Percentiles rank a stretch among this genome's conserved stretches.
phyloP scores from a whole-genome alignment of 257 asterid genomes.

The Solanum bukasovii region DNA sequence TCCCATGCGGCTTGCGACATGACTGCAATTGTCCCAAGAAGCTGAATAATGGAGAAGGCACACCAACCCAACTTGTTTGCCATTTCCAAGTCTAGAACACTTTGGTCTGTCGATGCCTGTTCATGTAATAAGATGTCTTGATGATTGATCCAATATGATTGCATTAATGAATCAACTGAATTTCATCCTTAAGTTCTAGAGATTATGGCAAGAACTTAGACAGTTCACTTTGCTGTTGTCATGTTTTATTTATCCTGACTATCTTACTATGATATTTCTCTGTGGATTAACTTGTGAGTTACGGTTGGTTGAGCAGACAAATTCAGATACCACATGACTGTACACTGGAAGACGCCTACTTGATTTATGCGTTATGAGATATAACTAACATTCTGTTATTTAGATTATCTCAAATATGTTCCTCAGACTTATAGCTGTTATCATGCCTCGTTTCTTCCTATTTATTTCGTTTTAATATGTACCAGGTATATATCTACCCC shows the following conservation, averaged over 20 bases:
- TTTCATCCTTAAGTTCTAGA: neutral
- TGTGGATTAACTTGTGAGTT: neutral
- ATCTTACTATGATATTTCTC: neutral
- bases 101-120: conserved; percentile 88
- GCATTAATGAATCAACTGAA: neutral
- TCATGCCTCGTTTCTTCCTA: neutral
- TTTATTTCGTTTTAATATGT: neutral
- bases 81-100: conserved; percentile 86
- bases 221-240: neutral
- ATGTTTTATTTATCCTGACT: neutral
- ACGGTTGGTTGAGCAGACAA: neutral
- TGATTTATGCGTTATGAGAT: neutral
- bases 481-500: neutral
- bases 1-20: conserved; percentile 99
- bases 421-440: neutral
- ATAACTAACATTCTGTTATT: neutral
- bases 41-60: conserved; percentile 81
- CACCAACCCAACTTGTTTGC: conserved; percentile 81
- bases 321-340: neutral
- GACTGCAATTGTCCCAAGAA: conserved; percentile 81
- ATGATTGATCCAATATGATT: neutral
- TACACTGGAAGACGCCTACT: neutral
- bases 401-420: neutral
- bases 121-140: neutral
- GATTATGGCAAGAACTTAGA: neutral